A percentile compares a stretch with the other conserved stretches of the same genome.
phyloP scores from a whole-genome alignment of 2,329 filamentous ascomycete species.

The Byssothecium circinans region DNA sequence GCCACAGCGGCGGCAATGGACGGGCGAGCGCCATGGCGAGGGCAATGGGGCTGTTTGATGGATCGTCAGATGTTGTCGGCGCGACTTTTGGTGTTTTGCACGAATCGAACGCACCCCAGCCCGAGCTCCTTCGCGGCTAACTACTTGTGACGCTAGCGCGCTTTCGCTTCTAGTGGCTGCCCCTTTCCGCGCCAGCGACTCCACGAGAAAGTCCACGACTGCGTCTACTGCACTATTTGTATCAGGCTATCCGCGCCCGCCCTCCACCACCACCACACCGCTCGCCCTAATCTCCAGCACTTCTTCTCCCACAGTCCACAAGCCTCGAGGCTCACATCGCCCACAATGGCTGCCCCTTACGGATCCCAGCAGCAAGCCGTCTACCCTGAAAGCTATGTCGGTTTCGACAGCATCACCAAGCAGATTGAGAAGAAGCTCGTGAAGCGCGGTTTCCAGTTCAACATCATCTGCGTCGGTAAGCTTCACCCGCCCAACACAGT shows the following conservation, averaged over 20 bases:
- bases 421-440: conserved; percentile 99
- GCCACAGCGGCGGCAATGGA: conserved; percentile 47
- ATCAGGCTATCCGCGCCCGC: conserved; percentile 24
- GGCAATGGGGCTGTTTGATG: conserved; percentile 4
- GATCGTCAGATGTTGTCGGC: conserved; percentile 10
- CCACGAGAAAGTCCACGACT: conserved; percentile 43
- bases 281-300: conserved; percentile 7
- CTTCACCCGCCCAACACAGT: conserved; percentile 29
- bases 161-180: conserved; percentile 42
- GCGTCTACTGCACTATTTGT: conserved; percentile 30
- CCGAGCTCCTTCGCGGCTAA: conserved; percentile 25
- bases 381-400: conserved; percentile 96
- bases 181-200: conserved; percentile 45
- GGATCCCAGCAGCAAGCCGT: conserved; percentile 58
- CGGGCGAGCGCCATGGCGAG: conserved; percentile 44
- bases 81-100: conserved; percentile 3
- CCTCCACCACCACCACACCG: conserved; percentile 19
- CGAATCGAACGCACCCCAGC: conserved; percentile 24
- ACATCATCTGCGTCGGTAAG: conserved; percentile 98
- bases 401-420: conserved; percentile 99
- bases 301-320: conserved; percentile 12
- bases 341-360: conserved; percentile 66
- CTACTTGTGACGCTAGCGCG: conserved; percentile 31
- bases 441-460: conserved; percentile 99
- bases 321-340: conserved; percentile 27